Evolutionary conservation across 2,329 filamentous ascomycete species (phyloP), one percentile per base, ranked within the genome.

Genomic region (Colletotrichum tofieldiae): DNA sequence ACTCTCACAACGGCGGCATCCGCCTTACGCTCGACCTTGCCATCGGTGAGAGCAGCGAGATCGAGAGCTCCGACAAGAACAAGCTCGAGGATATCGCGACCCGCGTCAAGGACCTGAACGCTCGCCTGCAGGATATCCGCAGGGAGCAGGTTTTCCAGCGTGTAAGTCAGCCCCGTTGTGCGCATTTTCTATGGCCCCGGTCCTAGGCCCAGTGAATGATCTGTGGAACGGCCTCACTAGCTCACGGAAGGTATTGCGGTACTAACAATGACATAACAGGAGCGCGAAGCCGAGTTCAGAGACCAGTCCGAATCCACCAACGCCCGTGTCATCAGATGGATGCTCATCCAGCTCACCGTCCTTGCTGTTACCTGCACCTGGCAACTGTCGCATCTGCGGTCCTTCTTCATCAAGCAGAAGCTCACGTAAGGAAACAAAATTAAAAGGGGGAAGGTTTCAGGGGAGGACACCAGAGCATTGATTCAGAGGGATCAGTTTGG

Each of bases 361-460:
- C 87, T 99, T 65, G 94, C 92, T 67, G 88, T 92, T 67, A 98
- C 96, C 43, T 99, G 96, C 85, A 94, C 94, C 73, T 99, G 96
- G 96, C 96, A 99, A 84, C 88, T 99, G 58, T 97, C 95, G 65
- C 96, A 99, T 84, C 89, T 99, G 78, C 90, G 96, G 77, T 93
- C 94, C 58, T 99, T 99, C 90, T 99, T 99, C 87, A 99, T 99
- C 88, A 99, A 99, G 90, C 96, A 98, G 87, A 99, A 99, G 89
- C 91, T 99, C 82, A 98, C 96, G 72, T 99, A 90, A 84, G 77
- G 45, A 43, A 7, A 12, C 1, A 4, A 9, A 32, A n/a, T 26
- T 20, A 39, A 56, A 47, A 63, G 32, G 20, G 55, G 35, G 45
- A 20, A 20, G 43, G 23, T 67, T 43, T 51, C 63, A 63, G 63